phyloP scores from a whole-genome alignment of 2,329 filamentous ascomycete genomes.

The Dryadomyces quercivorus region DNA sequence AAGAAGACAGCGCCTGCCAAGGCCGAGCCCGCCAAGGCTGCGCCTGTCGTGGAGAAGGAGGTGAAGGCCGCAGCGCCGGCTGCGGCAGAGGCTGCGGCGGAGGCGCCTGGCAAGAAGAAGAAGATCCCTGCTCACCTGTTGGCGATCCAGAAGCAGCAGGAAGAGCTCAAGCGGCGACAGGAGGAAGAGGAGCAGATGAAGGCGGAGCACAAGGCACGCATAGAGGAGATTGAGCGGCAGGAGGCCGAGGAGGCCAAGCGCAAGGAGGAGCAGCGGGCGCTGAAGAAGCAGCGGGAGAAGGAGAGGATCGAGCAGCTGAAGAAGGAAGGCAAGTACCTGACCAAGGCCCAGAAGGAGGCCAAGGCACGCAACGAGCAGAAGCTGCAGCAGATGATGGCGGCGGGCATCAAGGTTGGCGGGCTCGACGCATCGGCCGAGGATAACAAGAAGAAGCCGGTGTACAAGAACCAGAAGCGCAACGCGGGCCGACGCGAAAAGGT shows the following conservation, averaged over 20 bases:
- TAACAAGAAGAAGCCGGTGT: conserved; percentile 65
- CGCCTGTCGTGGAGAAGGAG: conserved; percentile 31
- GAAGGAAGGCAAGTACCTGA: conserved; percentile 77
- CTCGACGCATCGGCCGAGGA: conserved; percentile 34
- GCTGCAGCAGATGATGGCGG: conserved; percentile 73
- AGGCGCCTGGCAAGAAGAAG: conserved; percentile 62
- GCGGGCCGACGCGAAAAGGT: conserved; percentile 48
- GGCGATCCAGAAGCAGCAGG: conserved; percentile 70
- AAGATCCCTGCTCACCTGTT: conserved; percentile 69
- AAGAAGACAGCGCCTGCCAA: conserved; percentile 54
- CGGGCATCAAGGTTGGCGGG: conserved; percentile 60
- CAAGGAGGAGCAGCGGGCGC: conserved; percentile 59
- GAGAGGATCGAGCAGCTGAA: conserved; percentile 78
- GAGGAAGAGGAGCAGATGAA: conserved; percentile 48
- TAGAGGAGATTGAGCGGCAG: conserved; percentile 53
- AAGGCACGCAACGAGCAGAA: conserved; percentile 69
- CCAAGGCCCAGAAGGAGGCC: conserved; percentile 74
- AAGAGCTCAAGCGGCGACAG: conserved; percentile 53
- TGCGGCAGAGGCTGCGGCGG: conserved; percentile 19
- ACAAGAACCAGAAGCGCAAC: conserved; percentile 62
- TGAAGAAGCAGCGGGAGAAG: conserved; percentile 79
- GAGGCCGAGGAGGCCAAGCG: conserved; percentile 57
- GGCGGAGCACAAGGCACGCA: conserved; percentile 52
- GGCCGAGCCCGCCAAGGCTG: conserved; percentile 40
- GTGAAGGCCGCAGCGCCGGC: conserved; percentile 25